These are phyloP conservation scores for Balakata baccata DNA, from an alignment of 345 rosid species.

Conservation along the genomic window DNA sequence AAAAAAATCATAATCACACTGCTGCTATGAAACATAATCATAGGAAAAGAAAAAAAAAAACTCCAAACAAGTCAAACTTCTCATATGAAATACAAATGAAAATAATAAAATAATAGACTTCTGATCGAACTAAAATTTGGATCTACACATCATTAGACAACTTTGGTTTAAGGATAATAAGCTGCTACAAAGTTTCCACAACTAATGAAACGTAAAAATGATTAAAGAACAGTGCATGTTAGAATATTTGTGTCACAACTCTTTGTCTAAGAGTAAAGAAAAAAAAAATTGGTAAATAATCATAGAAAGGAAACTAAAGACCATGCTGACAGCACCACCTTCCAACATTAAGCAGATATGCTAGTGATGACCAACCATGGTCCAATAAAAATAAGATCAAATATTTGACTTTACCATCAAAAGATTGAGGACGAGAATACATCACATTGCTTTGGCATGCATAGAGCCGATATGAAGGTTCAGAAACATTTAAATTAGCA, in stretches of 20 bases:
- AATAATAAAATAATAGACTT: no score
- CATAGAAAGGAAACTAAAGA: neutral
- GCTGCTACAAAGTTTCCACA: neutral
- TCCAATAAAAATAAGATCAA: neutral
- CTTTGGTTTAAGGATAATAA: neutral
- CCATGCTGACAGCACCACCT: no score
- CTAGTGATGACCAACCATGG: no score
- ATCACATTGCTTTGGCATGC: conserved; percentile 87
- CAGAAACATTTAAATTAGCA: conserved; percentile 43
- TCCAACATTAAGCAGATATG: no score
- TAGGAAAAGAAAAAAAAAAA: neutral
- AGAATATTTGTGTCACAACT: neutral
- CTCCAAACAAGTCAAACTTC: neutral
- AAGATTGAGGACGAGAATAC: conserved; percentile 91
- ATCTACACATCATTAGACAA: neutral
- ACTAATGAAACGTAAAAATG: neutral
- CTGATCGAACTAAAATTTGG: neutral
- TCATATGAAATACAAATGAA: neutral
- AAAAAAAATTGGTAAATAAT: neutral
- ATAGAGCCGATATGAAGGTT: conserved; percentile 77
- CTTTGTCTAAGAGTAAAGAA: neutral
- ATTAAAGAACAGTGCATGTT: neutral
- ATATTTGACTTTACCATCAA: conserved; percentile 56
- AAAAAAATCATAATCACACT: neutral
- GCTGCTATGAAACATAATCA: neutral